A percentile compares a stretch with the other conserved stretches of the same genome.
phyloP scores from a whole-genome alignment of 2,329 filamentous ascomycete genomes.

The Ceratocystiopsis brevicomis region DNA sequence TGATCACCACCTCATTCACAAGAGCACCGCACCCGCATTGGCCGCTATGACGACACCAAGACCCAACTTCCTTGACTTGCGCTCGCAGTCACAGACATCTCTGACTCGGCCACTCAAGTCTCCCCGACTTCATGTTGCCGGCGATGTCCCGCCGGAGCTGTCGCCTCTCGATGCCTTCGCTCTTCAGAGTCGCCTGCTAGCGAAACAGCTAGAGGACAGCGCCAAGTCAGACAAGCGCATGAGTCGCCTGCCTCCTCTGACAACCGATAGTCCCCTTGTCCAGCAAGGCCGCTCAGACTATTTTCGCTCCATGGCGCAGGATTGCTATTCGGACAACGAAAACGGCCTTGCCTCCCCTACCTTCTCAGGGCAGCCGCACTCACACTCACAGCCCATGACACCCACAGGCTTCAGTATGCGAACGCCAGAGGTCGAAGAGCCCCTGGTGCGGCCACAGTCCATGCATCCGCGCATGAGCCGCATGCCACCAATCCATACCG shows the following conservation, averaged over 20 bases:
- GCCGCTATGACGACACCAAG: slow-evolving; percentile 30
- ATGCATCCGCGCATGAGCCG: slow-evolving; percentile 59
- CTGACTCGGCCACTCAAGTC: slow-evolving; percentile 41
- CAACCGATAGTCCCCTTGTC: slow-evolving; percentile 63
- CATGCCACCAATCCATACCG: slow-evolving; percentile 27
- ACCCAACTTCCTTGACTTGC: slow-evolving; percentile 39
- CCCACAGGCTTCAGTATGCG: slow-evolving; percentile 28
- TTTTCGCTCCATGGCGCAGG: slow-evolving; percentile 56
- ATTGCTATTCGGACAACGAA: slow-evolving; percentile 32
- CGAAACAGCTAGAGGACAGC: slow-evolving; percentile 68
- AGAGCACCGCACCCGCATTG: not conserved
- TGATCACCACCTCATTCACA: no score
- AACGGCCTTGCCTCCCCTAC: slow-evolving; percentile 9
- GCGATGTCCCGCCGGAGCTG: slow-evolving; percentile 70
- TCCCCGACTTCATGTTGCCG: slow-evolving; percentile 58
- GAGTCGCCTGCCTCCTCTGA: slow-evolving; percentile 69
- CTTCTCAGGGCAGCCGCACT: no score
- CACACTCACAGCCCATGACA: slow-evolving; percentile 10
- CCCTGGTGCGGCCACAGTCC: slow-evolving; percentile 43
- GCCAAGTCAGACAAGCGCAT: slow-evolving; percentile 56
- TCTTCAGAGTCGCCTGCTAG: slow-evolving; percentile 71
- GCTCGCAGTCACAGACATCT: slow-evolving; percentile 36
- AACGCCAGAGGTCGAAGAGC: slow-evolving; percentile 36
- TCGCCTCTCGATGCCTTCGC: slow-evolving; percentile 94
- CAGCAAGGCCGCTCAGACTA: slow-evolving; percentile 59